A percentile compares a stretch with the other conserved stretches of the same genome.
phyloP scores from a whole-genome alignment of 768 basidiomycete species.

The Candolleomyces aberdarensis region DNA sequence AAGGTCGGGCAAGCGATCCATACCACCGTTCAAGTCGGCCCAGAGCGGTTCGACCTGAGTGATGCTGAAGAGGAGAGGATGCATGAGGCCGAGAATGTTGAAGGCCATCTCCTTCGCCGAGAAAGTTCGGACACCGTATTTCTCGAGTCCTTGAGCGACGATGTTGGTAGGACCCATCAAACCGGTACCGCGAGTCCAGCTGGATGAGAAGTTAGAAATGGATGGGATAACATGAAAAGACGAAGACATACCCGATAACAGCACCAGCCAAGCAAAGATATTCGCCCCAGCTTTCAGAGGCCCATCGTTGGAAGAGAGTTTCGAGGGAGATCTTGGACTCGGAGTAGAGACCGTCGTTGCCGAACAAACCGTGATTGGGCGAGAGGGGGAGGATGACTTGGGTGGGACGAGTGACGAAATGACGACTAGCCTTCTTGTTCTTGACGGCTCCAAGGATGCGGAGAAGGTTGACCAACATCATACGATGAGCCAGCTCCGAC shows the following conservation, averaged over 20 bases:
- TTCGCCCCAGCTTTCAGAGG: conserved; percentile 98
- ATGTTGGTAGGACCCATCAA: conserved; percentile 95
- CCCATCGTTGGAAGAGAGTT: conserved; percentile 98
- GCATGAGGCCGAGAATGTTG: conserved; percentile 99
- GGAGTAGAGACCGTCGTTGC: conserved; percentile 96
- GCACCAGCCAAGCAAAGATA: conserved; percentile 97
- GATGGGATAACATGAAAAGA: conserved; percentile 4
- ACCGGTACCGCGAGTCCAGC: conserved; percentile 98
- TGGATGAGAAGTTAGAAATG: conserved; percentile 23
- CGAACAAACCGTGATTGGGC: conserved; percentile 97
- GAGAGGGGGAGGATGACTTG: conserved; percentile 98
- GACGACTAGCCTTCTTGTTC: conserved; percentile 94
- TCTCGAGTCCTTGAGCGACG: conserved; percentile 91
- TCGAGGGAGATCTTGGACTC: conserved; percentile 98
- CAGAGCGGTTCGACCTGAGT: conserved; percentile 99
- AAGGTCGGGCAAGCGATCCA: conserved; percentile 95
- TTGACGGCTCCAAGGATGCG: conserved; percentile 97
- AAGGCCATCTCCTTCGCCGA: conserved; percentile 99
- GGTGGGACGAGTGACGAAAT: conserved; percentile 96
- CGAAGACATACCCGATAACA: conserved; percentile 80
- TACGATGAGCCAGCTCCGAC: conserved; percentile 96
- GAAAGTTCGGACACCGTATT: conserved; percentile 93
- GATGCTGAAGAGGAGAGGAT: conserved; percentile 97
- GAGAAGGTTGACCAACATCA: conserved; percentile 97
- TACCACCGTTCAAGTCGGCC: conserved; percentile 98